phyloP scores from a whole-genome alignment of 2,329 filamentous ascomycete species.

The Cercospora sp. region DNA sequence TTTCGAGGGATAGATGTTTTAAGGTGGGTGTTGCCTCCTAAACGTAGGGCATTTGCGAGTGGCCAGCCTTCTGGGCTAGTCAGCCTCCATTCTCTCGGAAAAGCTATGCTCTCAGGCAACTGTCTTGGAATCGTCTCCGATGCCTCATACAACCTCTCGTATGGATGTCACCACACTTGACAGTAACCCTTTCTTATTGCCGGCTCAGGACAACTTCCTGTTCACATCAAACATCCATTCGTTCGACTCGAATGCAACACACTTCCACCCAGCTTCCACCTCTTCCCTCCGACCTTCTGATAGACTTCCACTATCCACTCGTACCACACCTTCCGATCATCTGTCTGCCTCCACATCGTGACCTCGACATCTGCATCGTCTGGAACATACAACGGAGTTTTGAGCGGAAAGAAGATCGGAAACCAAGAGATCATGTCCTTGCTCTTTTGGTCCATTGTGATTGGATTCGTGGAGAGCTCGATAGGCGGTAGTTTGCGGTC shows the following conservation, averaged over 20 bases:
- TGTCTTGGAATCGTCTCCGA: neutral
- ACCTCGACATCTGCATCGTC: conserved; percentile 82
- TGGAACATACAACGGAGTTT: conserved; percentile 84
- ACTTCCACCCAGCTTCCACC: conserved; percentile 65
- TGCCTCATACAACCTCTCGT: neutral
- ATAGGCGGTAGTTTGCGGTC: conserved; percentile 54
- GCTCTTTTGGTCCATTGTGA: conserved; percentile 89
- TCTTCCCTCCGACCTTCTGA: conserved; percentile 55
- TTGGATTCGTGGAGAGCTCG: conserved; percentile 88
- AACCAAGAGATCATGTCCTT: conserved; percentile 99
- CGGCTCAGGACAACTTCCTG: neutral
- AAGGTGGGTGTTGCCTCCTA: neutral
- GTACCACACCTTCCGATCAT: conserved; percentile 96
- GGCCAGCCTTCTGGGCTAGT: neutral
- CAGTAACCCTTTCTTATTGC: neutral
- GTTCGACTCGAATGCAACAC: conserved; percentile 69
- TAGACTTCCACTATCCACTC: conserved; percentile 95
- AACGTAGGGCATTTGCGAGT: neutral
- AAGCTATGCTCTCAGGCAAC: neutral
- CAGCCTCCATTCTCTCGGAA: neutral
- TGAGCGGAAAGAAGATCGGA: conserved; percentile 94
- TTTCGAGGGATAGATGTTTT: neutral
- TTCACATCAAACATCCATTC: conserved; percentile 69
- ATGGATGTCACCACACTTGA: neutral
- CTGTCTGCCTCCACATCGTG: conserved; percentile 94